A percentile compares a stretch with the other conserved stretches of the same genome.
Evolutionary conservation across 345 rosid species (phyloP).

Genomic region (Nephelium lappaceum): DNA sequence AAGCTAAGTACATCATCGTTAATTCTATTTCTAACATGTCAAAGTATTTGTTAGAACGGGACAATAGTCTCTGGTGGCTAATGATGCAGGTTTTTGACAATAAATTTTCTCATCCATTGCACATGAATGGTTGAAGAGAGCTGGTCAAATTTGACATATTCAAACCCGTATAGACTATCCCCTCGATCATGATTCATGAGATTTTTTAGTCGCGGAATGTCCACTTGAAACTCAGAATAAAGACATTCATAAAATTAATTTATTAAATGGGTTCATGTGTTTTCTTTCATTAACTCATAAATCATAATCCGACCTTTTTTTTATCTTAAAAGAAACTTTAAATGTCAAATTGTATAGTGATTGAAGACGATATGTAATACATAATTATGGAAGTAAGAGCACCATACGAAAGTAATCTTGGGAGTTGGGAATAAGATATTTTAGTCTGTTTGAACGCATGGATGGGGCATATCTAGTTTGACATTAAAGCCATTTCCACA

Average conservation of each 20-base stretch:
- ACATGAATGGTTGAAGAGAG: neutral
- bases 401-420: neutral
- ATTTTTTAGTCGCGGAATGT: neutral
- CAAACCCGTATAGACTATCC: neutral
- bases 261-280: too few species aligned
- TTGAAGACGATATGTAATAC: neutral
- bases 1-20: neutral
- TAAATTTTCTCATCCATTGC: neutral
- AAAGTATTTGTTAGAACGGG: neutral
- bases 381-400: neutral
- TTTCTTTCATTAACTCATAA: neutral
- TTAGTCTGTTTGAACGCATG: neutral
- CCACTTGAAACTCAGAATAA: neutral
- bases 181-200: neutral
- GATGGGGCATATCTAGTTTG: neutral
- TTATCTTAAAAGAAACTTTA: too few species aligned
- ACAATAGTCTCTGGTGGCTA: neutral
- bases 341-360: neutral
- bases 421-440: neutral
- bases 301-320: neutral
- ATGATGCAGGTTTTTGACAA: constrained; percentile 12
- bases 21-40: neutral
- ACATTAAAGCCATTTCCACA: neutral
- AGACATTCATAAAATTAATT: too few species aligned
- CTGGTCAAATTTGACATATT: constrained; percentile 13